Evolutionary conservation across 179 eudicot species (phyloP), one percentile per base, ranked within the genome.

Genomic region (Gypsophila paniculata): DNA sequence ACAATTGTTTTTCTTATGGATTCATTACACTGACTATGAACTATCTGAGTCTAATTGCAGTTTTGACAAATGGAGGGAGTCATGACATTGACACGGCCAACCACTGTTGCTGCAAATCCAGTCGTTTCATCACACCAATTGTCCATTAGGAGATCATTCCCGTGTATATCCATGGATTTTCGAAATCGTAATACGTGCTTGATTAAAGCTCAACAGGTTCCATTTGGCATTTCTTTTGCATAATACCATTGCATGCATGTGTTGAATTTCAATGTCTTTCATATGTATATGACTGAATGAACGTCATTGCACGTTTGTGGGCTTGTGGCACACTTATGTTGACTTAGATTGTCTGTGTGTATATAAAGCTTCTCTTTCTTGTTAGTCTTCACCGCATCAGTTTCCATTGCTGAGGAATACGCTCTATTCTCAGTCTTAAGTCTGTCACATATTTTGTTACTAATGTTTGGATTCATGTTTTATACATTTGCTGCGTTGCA

Each of bases 201-300:
- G 59, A 67, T 80, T 77, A 86, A 81, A 54, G 90, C 87, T 72
- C 86, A 87, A 72, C 84, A 87, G 90, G 95, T 87, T 26, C 55
- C 42, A 12, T 10, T 23, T 60, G 52, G 65, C 44, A 23, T 75
- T 39, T 17, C 4, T 69, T 65, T 26, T 48, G 36, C 60, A 32
- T 55, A 49, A 49, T 36, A 11, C 21, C 55, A 10, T 44, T 70
- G 32, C 72, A 65, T 21, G 53, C 14, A 26, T 36, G 52, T 52
- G 42, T 61, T 49, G 13, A 26, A 9, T 21, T 70, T 21, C 26
- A 8, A 7, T 7, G n/a, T 61, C 55, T 22, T 26, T 67, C 23
- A 6, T 26, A 38, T 66, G 39, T 51, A 36, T 54, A 2, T 42
- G 66, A 44, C 46, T 46, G 15, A 13, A 22, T 1, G 15, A 9